Conservation (phyloP, 257 asterid genomes). For the Cynanchum wilfordii region DNA sequence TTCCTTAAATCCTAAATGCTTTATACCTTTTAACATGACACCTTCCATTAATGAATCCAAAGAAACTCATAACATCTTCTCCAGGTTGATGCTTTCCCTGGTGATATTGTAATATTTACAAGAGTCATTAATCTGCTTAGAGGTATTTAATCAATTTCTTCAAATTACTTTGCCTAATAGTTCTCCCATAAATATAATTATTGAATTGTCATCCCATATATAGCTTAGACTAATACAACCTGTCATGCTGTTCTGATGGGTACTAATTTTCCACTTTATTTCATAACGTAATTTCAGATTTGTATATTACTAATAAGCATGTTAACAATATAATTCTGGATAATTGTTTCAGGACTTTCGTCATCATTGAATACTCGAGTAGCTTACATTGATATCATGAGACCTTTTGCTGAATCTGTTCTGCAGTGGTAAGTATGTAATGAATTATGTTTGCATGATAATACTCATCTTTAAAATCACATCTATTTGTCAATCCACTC, state of each 20-base stretch:
- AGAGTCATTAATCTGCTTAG: constrained; percentile 93
- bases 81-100: constrained; percentile 99
- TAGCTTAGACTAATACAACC: not conserved
- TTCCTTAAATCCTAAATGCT: constrained; percentile 16
- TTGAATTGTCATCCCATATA: not conserved
- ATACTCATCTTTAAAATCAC: constrained; percentile 21
- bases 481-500: constrained; percentile 24
- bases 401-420: constrained; percentile 97
- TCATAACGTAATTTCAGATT: not conserved
- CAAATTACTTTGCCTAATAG: not conserved
- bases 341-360: constrained; percentile 68
- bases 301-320: not conserved
- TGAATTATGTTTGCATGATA: constrained; percentile 15
- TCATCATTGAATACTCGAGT: constrained; percentile 79
- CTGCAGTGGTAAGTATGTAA: constrained; percentile 55
- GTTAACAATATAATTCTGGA: not conserved
- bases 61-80: constrained; percentile 20
- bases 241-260: not conserved
- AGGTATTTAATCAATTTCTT: constrained; percentile 44
- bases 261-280: not conserved
- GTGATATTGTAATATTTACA: constrained; percentile 88
- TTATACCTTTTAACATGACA: constrained; percentile 9
- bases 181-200: not conserved
- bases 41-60: constrained; percentile 5
- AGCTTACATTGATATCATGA: constrained; percentile 79